These are phyloP conservation scores for Sugiyamaella marilandica DNA, from an alignment of 805 yeast species.

Conservation along the genomic window DNA sequence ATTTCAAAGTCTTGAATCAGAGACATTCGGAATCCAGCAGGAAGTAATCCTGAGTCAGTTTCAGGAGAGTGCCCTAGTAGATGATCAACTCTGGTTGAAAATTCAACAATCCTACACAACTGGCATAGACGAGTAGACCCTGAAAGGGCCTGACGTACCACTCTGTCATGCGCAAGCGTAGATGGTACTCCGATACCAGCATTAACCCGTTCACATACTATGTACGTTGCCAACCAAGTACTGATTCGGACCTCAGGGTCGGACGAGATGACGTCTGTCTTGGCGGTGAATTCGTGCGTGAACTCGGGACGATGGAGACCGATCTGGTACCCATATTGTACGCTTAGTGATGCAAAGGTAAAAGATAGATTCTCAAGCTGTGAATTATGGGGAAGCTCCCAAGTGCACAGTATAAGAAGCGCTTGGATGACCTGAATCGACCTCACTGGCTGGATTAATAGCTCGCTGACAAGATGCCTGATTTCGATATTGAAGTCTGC, in stretches of 20 bases:
- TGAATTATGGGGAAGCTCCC: slow-evolving; percentile 2
- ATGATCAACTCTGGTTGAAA: background rate
- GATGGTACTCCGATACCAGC: background rate
- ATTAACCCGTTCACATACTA: background rate
- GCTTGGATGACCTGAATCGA: slow-evolving; percentile 5
- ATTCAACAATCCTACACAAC: background rate
- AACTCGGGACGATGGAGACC: slow-evolving; percentile 6
- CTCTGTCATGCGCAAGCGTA: background rate
- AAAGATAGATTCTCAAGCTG: background rate
- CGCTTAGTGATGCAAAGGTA: slow-evolving; percentile 5
- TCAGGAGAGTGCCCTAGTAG: background rate
- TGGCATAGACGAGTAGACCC: background rate
- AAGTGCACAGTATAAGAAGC: background rate
- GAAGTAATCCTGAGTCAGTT: background rate
- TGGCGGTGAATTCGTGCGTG: background rate
- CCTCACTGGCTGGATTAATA: background rate
- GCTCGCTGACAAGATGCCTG: background rate
- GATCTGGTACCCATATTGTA: background rate
- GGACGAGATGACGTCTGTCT: background rate
- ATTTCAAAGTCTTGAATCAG: background rate
- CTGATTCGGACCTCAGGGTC: background rate
- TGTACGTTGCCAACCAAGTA: background rate
- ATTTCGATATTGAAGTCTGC: background rate
- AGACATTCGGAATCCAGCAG: background rate
- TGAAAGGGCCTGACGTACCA: background rate